Percentiles rank a stretch among this genome's conserved stretches.
phyloP scores from a whole-genome alignment of 1,284 basidiomycete species.

The Farysia itapuensis region DNA sequence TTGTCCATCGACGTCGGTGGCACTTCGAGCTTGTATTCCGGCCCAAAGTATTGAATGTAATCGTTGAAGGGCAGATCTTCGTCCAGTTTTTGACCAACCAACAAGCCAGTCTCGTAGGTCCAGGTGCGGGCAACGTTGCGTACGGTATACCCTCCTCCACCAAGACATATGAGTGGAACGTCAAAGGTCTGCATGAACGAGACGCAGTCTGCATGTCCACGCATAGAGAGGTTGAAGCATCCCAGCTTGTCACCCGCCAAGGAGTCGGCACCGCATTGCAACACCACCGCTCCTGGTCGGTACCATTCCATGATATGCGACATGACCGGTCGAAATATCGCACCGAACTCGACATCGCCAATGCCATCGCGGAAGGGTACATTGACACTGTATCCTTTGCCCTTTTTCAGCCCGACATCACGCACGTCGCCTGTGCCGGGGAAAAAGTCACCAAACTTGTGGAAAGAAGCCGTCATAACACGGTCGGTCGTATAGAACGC shows the following conservation, averaged over 20 bases:
- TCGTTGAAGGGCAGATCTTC: slow-evolving; percentile 83
- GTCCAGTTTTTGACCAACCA: slow-evolving; percentile 82
- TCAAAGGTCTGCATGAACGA: slow-evolving; percentile 81
- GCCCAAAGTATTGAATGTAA: slow-evolving; percentile 97
- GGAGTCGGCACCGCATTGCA: slow-evolving; percentile 96
- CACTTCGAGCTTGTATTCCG: slow-evolving; percentile 90
- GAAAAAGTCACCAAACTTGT: slow-evolving; percentile 92
- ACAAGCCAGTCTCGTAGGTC: slow-evolving; percentile 95
- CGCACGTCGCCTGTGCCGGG: slow-evolving; percentile 74
- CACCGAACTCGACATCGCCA: slow-evolving; percentile 73
- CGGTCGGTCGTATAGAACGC: slow-evolving; percentile 97
- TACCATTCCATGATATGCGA: slow-evolving; percentile 86
- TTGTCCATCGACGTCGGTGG: slow-evolving; percentile 91
- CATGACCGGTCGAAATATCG: slow-evolving; percentile 69
- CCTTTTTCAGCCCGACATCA: slow-evolving; percentile 81
- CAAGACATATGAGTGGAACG: slow-evolving; percentile 85
- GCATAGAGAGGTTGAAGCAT: slow-evolving; percentile 92
- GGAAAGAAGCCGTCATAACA: slow-evolving; percentile 94
- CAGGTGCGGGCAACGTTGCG: slow-evolving; percentile 88
- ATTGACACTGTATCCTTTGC: slow-evolving; percentile 88
- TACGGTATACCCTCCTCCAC: slow-evolving; percentile 94
- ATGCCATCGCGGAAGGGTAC: slow-evolving; percentile 92
- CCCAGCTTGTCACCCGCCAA: slow-evolving; percentile 93
- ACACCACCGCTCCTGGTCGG: slow-evolving; percentile 81
- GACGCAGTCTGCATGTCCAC: slow-evolving; percentile 87